Base-by-base conservation (phyloP, 139 green algal genomes). In the Chlorella sp. region DNA sequence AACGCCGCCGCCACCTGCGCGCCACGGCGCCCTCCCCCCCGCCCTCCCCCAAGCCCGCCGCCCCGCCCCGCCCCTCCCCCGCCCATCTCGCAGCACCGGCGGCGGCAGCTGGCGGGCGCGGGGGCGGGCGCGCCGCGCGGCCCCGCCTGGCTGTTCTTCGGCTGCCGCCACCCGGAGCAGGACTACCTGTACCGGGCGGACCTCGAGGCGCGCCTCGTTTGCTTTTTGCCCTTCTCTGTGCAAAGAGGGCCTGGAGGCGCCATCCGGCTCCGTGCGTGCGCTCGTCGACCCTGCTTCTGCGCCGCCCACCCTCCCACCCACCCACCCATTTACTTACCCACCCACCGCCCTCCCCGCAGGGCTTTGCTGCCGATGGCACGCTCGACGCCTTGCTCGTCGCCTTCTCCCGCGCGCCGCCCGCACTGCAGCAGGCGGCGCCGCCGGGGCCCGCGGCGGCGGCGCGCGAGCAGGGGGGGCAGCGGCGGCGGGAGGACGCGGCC, bases 111-210 rank as follows among this genome's bases (percentile, higher is more conserved):
- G 56, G 33, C 84, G 69, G n/a, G 12, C 53, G n/a, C 53, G 31
- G 35, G 25, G 15, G 27, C 43, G 2, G 25, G 67, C 4, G 91
- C 46, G 77, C 81, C 31, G 63, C 70, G 14, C 12, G 66, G 61
- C 65, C 35, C 67, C n/a, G 33, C 66, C 33, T 81, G 66, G 46
- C 85, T 98, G 53, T 92, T 95, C 69, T 97, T 98, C 70, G 95
- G 95, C 27, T 98, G 94, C 87, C 83, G 95, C 14, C 82, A 78
- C 33, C 35, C 75, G 15, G 19, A 58, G 12, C 72, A 62, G 3
- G 95, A 99, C 79, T 97, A 88, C 67, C 92, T 96, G 61, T 98
- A 96, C 64, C n/a, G 43, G 12, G 62, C 86, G 14, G 82, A 98
- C 27, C 60, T 50, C 31, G 23, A 59, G 71, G 71, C 59, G n/a